Conservation (phyloP, 345 rosid species). For the Mangifera indica region DNA sequence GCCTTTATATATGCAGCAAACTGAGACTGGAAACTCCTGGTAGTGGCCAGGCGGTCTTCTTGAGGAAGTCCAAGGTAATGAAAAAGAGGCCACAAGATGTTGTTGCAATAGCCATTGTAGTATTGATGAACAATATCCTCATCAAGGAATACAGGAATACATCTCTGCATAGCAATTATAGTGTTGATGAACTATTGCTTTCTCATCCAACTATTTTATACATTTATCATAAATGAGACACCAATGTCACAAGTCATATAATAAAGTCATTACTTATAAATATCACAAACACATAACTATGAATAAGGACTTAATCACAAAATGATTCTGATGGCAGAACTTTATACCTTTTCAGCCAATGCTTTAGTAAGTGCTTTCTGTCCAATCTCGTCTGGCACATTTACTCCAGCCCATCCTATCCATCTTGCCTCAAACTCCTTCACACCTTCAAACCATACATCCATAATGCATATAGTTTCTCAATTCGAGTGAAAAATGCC, state of each 20-base stretch:
- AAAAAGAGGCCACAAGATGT: constrained; percentile 96
- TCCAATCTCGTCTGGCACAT: constrained; percentile 95
- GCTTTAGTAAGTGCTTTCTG: constrained; percentile 93
- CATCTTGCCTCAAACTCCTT: constrained; percentile 98
- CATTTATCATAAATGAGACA: too few species aligned
- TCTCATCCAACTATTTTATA: too few species aligned
- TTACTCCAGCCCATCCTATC: constrained; percentile 99
- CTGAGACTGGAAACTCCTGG: constrained; percentile 97
- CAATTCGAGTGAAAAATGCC: constrained; percentile 10
- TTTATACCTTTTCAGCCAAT: constrained; percentile 87
- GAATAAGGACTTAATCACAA: neutral
- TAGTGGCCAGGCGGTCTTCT: constrained; percentile 98
- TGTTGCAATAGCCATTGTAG: constrained; percentile 98
- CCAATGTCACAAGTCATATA: too few species aligned
- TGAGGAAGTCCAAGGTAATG: constrained; percentile 98
- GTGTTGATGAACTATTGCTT: constrained; percentile 7
- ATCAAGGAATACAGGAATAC: constrained; percentile 98
- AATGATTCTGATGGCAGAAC: neutral
- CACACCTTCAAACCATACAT: constrained; percentile 63
- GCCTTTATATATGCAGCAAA: constrained; percentile 96
- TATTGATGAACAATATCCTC: constrained; percentile 99
- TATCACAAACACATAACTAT: neutral
- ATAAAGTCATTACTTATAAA: neutral
- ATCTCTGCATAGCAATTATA: constrained; percentile 52
- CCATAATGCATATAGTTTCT: constrained; percentile 34